A percentile compares a stretch with the other conserved stretches of the same genome.
Conservation (phyloP, 495 filamentous ascomycete species). For the Aspergillus hancockii region DNA sequence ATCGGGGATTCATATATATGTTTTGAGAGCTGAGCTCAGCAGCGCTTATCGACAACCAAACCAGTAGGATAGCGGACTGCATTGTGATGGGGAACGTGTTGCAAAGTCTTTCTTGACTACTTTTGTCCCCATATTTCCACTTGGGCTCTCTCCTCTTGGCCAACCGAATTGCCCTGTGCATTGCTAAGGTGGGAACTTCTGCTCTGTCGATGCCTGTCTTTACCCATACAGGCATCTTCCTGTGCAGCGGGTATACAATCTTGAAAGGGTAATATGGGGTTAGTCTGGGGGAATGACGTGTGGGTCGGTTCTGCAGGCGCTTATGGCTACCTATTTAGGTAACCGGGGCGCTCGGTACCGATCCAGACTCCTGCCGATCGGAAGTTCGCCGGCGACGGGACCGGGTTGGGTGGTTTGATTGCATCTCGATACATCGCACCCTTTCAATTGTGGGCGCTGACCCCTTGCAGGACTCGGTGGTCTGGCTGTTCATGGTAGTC, state of each 20-base stretch:
- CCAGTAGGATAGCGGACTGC: slow-evolving; percentile 9
- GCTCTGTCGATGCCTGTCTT: background rate
- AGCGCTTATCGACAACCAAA: slow-evolving; percentile 22
- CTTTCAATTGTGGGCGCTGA: background rate
- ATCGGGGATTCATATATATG: slow-evolving; percentile 2
- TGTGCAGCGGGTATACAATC: background rate
- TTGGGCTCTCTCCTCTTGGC: background rate
- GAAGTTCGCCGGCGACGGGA: background rate
- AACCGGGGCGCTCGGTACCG: background rate
- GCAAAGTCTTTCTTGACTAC: background rate
- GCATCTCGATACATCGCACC: background rate
- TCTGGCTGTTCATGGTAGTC: background rate
- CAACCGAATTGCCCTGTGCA: background rate
- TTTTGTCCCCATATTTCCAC: background rate
- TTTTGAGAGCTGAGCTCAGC: background rate
- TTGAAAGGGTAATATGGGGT: slow-evolving; percentile 2
- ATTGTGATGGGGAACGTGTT: slow-evolving; percentile 5
- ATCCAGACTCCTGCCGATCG: background rate
- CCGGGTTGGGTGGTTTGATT: background rate
- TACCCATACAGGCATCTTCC: background rate
- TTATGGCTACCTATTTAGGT: background rate
- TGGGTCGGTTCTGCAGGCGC: background rate
- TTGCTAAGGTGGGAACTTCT: background rate
- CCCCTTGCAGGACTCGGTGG: background rate
- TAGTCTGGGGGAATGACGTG: background rate